Evolutionary conservation across 192 early-diverging fungal species (phyloP), one percentile per base, ranked within the genome.

Genomic region (Coemansia sp.): DNA sequence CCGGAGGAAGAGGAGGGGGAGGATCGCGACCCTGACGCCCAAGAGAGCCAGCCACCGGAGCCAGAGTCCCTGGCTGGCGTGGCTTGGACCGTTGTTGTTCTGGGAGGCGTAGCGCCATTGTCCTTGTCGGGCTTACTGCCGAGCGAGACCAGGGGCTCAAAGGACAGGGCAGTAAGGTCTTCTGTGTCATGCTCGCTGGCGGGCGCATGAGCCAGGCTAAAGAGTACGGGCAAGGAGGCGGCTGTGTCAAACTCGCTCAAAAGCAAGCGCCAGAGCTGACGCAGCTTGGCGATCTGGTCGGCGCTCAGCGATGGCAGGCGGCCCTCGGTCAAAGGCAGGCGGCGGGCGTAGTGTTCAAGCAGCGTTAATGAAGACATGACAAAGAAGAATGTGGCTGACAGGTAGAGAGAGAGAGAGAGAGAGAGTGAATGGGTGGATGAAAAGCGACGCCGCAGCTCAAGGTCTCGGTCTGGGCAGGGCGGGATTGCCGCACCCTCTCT

Each of bases 211-310:
- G 66, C 33, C 46, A 72, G 22, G 33, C 65, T 64, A 49, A 62
- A 72, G 15, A 67, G 62, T 0, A 72, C 73, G 0, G 73, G 70
- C 16, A 80, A 44, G 12, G 71, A 18, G 44, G n/a, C 7, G 29
- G 61, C 54, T 0, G 60, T 20, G n/a, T 65, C 72, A 31, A 86
- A 72, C 31, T 75, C 72, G 18, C 36, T 52, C 11, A 85, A 73
- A 42, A 88, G 71, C 55, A 82, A 68, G 16, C 31, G 72, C 86
- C 88, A 88, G 4, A 90, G 76, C 65, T 84, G 76, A 40, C 73
- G 79, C 18, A 90, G 78, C 44, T 72, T 78, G n/a, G 55, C 60
- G 8, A 52, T 65, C 41, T 88, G 76, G 10, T 73, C 75, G 3
- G 42, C 43, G 5, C 83, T 82, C 2, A 89, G 72, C 63, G 55